Evolutionary conservation across 345 rosid genomes (phyloP).

Genomic region (Salix udensis): DNA sequence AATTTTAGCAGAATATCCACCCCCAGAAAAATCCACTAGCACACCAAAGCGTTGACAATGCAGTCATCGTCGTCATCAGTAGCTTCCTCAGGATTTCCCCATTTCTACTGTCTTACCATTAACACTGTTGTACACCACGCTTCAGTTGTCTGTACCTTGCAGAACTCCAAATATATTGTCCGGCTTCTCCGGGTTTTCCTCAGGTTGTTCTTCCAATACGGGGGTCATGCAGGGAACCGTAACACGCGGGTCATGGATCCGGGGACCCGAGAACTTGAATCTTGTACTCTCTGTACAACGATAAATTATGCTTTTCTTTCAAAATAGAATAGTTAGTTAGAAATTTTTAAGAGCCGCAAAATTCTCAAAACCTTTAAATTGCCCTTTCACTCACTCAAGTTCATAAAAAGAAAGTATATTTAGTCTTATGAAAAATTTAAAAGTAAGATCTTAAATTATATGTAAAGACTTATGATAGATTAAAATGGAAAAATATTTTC

Average conservation of each 20-base stretch:
- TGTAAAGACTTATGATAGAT: no score
- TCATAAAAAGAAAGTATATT: no score
- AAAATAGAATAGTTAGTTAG: no score
- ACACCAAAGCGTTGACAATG: not conserved
- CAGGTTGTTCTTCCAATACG: no score
- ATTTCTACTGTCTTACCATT: not conserved
- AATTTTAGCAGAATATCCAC: not conserved
- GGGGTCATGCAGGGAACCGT: conserved; percentile 49
- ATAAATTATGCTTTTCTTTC: no score
- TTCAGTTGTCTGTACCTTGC: not conserved
- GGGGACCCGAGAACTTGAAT: conserved; percentile 66
- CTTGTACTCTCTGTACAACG: conserved; percentile 19
- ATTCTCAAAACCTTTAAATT: no score
- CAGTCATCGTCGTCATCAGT: not conserved
- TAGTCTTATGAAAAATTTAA: no score
- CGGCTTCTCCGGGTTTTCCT: no score
- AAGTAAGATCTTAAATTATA: no score
- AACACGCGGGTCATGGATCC: conserved; percentile 90
- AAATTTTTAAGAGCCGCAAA: no score
- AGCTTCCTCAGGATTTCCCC: not conserved
- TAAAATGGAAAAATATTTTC: no score
- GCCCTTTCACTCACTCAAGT: no score
- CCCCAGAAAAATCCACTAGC: not conserved
- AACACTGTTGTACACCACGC: not conserved
- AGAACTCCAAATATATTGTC: not conserved